Evolutionary conservation across 2,329 filamentous ascomycete species (phyloP).

Genomic region (Geosmithia flava): DNA sequence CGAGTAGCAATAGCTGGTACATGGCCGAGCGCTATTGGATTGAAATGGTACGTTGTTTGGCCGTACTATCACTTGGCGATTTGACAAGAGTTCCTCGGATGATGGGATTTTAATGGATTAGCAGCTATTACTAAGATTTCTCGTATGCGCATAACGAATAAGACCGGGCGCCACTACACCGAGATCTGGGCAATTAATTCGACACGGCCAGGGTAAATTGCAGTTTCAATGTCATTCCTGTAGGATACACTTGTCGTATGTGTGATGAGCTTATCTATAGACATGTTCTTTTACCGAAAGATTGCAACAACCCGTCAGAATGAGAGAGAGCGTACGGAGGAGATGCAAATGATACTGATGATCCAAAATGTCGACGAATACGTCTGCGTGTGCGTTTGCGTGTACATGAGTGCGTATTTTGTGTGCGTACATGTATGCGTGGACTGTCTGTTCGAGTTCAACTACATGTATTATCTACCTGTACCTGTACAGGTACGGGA

Average conservation of each 20-base stretch:
- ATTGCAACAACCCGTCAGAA: too few relatives aligned
- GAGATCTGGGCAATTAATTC: not conserved
- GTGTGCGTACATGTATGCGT: not conserved
- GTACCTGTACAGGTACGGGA: too few relatives aligned
- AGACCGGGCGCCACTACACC: not conserved
- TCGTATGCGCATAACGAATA: not conserved
- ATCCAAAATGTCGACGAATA: too few relatives aligned
- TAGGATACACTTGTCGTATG: not conserved
- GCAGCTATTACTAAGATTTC: not conserved
- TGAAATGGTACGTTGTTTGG: not conserved
- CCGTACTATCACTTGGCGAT: not conserved
- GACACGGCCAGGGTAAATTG: not conserved
- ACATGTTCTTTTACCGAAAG: too few relatives aligned
- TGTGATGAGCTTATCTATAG: not conserved
- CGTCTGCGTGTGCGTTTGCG: not conserved
- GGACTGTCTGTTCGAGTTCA: not conserved
- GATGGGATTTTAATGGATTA: too few relatives aligned
- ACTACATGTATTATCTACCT: not conserved
- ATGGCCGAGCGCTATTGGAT: too few relatives aligned
- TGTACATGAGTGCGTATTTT: not conserved
- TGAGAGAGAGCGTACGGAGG: not conserved
- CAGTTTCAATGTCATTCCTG: not conserved
- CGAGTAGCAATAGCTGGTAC: too few relatives aligned
- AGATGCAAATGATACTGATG: not conserved
- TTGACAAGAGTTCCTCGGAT: too few relatives aligned